phyloP scores from a whole-genome alignment of 495 filamentous ascomycete species.

The Aspergillus bertholletiae region DNA sequence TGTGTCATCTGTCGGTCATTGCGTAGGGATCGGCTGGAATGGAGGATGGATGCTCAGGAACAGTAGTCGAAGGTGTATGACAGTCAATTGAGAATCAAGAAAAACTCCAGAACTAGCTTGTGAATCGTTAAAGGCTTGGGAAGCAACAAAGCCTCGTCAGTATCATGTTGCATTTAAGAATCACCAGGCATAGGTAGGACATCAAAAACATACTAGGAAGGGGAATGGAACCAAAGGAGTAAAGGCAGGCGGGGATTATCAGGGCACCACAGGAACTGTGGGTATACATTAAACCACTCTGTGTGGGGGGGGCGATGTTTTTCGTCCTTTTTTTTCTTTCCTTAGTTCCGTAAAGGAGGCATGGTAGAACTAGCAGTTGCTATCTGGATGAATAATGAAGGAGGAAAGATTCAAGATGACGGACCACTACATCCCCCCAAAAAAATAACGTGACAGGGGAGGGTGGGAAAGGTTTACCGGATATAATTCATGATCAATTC shows the following conservation, averaged over 20 bases:
- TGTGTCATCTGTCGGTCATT: conserved; percentile 16
- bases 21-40: conserved; percentile 8
- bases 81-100: conserved; percentile 6
- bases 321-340: neutral
- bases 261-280: neutral
- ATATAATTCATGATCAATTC: neutral
- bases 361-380: neutral
- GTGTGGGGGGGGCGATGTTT: neutral
- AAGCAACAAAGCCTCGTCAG: neutral
- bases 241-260: conserved; percentile 5
- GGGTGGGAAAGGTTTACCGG: no score
- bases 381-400: neutral
- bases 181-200: neutral
- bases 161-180: neutral
- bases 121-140: neutral
- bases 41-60: neutral
- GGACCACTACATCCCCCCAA: neutral
- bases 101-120: neutral
- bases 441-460: neutral
- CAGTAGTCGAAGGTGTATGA: neutral
- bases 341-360: neutral
- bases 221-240: conserved; percentile 5
- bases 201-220: neutral
- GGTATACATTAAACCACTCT: neutral
- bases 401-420: neutral